Evolutionary conservation across 768 basidiomycete genomes (phyloP).

Genomic region (Suillus subaureus): DNA sequence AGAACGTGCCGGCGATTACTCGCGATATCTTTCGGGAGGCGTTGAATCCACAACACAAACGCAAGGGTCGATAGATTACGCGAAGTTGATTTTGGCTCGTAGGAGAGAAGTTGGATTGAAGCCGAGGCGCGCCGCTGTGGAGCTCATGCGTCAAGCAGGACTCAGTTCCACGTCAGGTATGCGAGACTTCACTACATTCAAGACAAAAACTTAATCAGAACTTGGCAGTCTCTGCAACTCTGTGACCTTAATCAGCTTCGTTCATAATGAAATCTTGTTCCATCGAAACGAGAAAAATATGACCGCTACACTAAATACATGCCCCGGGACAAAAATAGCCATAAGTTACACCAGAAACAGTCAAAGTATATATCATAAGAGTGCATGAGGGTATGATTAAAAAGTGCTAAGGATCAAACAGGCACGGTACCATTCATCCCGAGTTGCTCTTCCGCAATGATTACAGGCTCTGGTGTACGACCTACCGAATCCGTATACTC

Average conservation of each 20-base stretch:
- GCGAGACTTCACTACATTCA: not conserved
- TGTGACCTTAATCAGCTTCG: not conserved
- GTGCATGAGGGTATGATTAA: not conserved
- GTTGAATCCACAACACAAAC: conserved; percentile 31
- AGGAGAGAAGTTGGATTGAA: conserved; percentile 43
- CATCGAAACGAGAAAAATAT: not conserved
- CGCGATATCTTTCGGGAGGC: conserved; percentile 40
- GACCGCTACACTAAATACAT: conserved; percentile 1
- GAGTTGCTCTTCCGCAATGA: not conserved
- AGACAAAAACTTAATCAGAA: not conserved
- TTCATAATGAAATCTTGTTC: not conserved
- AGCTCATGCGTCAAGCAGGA: conserved; percentile 33
- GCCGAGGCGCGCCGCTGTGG: conserved; percentile 42
- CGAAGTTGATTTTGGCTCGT: conserved; percentile 44
- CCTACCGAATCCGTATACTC: not conserved
- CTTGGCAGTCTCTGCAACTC: not conserved
- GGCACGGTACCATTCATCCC: not conserved
- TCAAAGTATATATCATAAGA: not conserved
- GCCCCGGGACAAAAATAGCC: not conserved
- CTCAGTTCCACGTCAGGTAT: not conserved
- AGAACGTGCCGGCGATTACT: conserved; percentile 55
- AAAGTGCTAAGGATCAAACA: not conserved
- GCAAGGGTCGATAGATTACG: conserved; percentile 46
- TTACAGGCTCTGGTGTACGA: not conserved
- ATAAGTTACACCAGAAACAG: conserved; percentile 5